Base-by-base conservation (phyloP, 306 rosid species). In the Ormosia semicastrata region DNA sequence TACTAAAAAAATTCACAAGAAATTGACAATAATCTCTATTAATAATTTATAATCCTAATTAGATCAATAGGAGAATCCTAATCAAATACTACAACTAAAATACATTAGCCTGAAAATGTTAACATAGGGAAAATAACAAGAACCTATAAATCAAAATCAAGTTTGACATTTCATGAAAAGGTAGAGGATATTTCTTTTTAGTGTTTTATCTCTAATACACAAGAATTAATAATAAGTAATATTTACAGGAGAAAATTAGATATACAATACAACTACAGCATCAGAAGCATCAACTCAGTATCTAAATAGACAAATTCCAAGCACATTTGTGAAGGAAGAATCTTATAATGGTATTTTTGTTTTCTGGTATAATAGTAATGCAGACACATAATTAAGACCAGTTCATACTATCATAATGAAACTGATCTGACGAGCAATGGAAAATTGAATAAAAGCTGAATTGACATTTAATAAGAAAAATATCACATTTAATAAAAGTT, bases 381-480 rank as follows among this genome's bases (percentile, higher is more conserved):
- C 54, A 56, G 37, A 65, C 36, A 60, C 46, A 33, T 29, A 59
- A 46, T 43, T 11, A 78, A 37, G 72, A 24, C 62, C 44, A 46
- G 80, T 32, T 77, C 75, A 53, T 75, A 69, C 68, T 49, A 76
- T 75, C 74, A 44, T 68, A 72, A 76, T 62, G 54, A 66, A 75
- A 72, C 83, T 65, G 66, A 89, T 56, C 2, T 32, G 65, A 67
- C 37, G 53, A 66, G 52, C 66, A 68, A 62, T 47, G 71, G 8
- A 65, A 67, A 60, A 68, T 39, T 34, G 32, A 73, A 80, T 79
- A 85, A 8, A 60, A 74, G 68, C 29, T 73, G 59, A 69, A 63
- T 37, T 49, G 65, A 34, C 12, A 54, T 72, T 75, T 57, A 32
- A 65, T 50, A 90, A 57, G 77, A 85, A 89, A 87, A 63, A 62